phyloP scores from a whole-genome alignment of 768 basidiomycete species.

The Macrolepiota fuliginosa region DNA sequence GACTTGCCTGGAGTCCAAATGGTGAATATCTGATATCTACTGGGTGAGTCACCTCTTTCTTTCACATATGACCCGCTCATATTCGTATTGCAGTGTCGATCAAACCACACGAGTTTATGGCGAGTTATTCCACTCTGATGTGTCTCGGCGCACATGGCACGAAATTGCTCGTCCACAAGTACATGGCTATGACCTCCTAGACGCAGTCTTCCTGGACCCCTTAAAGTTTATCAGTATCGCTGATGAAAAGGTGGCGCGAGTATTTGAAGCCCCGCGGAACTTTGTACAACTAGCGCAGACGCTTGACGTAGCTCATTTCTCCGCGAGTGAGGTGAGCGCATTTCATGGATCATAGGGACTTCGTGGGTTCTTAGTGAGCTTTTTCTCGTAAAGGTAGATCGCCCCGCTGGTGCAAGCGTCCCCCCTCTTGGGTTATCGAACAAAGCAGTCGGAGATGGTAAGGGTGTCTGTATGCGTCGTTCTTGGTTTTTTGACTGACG shows the following conservation, averaged over 20 bases:
- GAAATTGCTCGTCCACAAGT: slow-evolving; percentile 93
- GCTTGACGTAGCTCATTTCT: slow-evolving; percentile 46
- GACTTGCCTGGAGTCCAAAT: slow-evolving; percentile 82
- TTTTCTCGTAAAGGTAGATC: slow-evolving; percentile 38
- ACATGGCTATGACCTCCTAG: slow-evolving; percentile 92
- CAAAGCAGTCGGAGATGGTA: slow-evolving; percentile 79
- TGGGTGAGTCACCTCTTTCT: slow-evolving; percentile 44
- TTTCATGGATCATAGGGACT: background rate
- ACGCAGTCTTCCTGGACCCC: slow-evolving; percentile 70
- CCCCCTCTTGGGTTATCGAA: slow-evolving; percentile 95
- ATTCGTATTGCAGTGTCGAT: slow-evolving; percentile 56
- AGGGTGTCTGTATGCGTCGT: slow-evolving; percentile 13
- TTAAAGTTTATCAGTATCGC: slow-evolving; percentile 87
- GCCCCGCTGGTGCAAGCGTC: slow-evolving; percentile 82
- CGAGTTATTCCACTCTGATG: slow-evolving; percentile 25
- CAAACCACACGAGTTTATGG: slow-evolving; percentile 93
- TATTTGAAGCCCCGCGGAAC: slow-evolving; percentile 86
- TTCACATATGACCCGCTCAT: slow-evolving; percentile 11
- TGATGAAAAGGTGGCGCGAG: slow-evolving; percentile 93
- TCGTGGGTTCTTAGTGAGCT: slow-evolving; percentile 4
- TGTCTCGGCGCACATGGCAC: slow-evolving; percentile 51
- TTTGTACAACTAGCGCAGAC: slow-evolving; percentile 68
- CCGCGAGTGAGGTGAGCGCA: slow-evolving; percentile 47
- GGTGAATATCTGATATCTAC: slow-evolving; percentile 86
- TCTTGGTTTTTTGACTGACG: background rate